phyloP scores from a whole-genome alignment of 257 asterid genomes.

The Plantago major region DNA sequence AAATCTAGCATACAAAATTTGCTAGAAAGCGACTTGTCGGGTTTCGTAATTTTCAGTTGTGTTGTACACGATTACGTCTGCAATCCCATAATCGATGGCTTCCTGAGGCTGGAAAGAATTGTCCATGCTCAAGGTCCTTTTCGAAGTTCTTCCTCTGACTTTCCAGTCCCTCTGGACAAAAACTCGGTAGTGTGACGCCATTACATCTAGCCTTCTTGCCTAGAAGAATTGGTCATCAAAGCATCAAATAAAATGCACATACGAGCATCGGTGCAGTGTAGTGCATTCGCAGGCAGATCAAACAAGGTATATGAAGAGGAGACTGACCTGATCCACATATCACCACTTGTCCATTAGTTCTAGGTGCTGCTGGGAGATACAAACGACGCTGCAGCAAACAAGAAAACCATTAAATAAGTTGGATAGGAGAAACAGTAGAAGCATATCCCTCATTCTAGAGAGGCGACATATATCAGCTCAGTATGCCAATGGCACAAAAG shows the following conservation, averaged over 20 bases:
- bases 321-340: conserved; percentile 91
- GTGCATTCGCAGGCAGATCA: no score
- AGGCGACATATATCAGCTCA: neutral
- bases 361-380: conserved; percentile 73
- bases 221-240: conserved; percentile 20
- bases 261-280: neutral
- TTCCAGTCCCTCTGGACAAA: conserved; percentile 72
- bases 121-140: conserved; percentile 70
- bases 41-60: no score
- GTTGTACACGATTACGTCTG: conserved; percentile 71
- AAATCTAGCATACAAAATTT: neutral
- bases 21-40: no score
- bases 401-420: neutral
- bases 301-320: conserved; percentile 27
- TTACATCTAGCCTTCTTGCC: conserved; percentile 83
- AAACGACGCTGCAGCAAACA: conserved; percentile 65
- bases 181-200: conserved; percentile 64
- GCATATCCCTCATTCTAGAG: neutral
- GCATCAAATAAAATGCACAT: neutral
- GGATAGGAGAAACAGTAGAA: conserved; percentile 6
- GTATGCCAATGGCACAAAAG: no score
- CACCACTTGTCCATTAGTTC: conserved; percentile 73
- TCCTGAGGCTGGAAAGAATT: conserved; percentile 63
- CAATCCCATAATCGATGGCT: conserved; percentile 85
- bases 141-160: conserved; percentile 78